Percentiles rank a stretch among this genome's conserved stretches.
Conservation (phyloP, 257 asterid species). For the Solanum okadae region DNA sequence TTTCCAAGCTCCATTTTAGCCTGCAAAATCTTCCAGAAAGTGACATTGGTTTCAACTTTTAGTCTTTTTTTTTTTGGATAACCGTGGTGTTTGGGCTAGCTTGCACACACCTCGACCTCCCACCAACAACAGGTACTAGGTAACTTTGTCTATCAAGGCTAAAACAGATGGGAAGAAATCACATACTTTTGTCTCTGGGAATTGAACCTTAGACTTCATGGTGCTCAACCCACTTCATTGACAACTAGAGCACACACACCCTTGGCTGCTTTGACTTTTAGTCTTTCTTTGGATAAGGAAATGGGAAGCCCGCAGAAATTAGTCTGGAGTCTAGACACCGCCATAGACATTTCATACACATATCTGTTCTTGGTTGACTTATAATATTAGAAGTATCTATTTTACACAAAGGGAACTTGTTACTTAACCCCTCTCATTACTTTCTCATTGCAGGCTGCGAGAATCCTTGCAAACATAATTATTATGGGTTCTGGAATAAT, state of each 20-base stretch:
- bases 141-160: neutral
- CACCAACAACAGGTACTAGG: neutral
- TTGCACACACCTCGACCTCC: neutral
- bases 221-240: neutral
- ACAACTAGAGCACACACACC: neutral
- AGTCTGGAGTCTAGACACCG: neutral
- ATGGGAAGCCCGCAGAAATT: neutral
- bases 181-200: neutral
- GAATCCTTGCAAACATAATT: constrained; percentile 50
- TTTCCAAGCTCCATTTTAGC: neutral
- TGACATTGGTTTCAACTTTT: neutral
- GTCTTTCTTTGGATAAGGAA: neutral
- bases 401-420: neutral
- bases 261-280: neutral
- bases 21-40: neutral
- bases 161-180: neutral
- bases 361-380: neutral
- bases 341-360: neutral
- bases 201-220: neutral
- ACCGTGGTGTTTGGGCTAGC: neutral
- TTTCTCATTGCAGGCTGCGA: constrained; percentile 39
- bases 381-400: neutral
- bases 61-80: neutral
- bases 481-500: constrained; percentile 54
- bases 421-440: neutral